phyloP scores from a whole-genome alignment of 2,329 filamentous ascomycete genomes.

The Epichloe coenophiala region DNA sequence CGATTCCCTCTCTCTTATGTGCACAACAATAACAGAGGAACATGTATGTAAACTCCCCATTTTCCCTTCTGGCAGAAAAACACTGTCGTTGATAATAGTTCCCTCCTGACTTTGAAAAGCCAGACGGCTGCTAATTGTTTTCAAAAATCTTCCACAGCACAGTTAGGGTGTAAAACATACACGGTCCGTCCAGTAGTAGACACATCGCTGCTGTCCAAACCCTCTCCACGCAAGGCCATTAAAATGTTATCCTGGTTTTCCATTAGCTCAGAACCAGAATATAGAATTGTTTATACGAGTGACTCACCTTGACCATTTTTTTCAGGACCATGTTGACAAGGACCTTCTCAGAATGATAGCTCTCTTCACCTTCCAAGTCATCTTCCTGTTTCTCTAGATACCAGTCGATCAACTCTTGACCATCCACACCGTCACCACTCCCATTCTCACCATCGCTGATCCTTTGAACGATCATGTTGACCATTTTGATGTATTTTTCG shows the following conservation, averaged over 20 bases:
- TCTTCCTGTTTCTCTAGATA: conserved; percentile 86
- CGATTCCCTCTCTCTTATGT: neutral
- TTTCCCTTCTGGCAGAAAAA: neutral
- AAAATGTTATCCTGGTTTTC: conserved; percentile 66
- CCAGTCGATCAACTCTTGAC: conserved; percentile 71
- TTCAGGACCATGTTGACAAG: conserved; percentile 77
- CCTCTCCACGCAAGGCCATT: conserved; percentile 60
- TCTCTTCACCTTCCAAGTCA: conserved; percentile 68
- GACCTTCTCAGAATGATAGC: conserved; percentile 59
- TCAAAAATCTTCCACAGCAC: conserved; percentile 56
- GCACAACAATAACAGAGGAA: neutral
- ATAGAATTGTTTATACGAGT: neutral
- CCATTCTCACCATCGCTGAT: conserved; percentile 71
- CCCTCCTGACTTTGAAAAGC: neutral
- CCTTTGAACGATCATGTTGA: conserved; percentile 71
- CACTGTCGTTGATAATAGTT: neutral
- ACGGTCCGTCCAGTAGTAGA: conserved; percentile 34
- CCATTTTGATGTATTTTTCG: conserved; percentile 85
- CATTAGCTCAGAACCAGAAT: conserved; percentile 13
- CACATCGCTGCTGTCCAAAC: conserved; percentile 35
- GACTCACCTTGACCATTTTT: conserved; percentile 83
- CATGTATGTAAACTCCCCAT: too few relatives aligned
- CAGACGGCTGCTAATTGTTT: neutral
- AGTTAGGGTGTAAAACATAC: conserved; percentile 92
- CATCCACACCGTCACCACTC: conserved; percentile 70